phyloP scores from a whole-genome alignment of 495 filamentous ascomycete genomes.

The Glutinoglossum americanum region DNA sequence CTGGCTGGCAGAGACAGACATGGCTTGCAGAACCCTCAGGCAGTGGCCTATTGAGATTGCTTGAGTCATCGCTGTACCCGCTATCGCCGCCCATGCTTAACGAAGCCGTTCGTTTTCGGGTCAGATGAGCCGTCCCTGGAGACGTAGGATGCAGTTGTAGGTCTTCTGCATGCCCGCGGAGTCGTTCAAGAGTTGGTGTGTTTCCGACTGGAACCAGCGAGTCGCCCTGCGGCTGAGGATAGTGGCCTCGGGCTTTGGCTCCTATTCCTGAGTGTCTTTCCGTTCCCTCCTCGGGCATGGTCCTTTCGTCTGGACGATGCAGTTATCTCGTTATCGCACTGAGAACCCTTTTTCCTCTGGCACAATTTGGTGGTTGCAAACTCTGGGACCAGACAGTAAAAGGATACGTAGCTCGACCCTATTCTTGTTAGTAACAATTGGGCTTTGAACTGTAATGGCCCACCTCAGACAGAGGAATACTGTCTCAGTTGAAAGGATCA shows the following conservation, averaged over 20 bases:
- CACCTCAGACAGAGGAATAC: not conserved
- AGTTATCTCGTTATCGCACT: not conserved
- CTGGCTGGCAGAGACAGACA: conserved; percentile 82
- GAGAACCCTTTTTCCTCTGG: not conserved
- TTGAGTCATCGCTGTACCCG: conserved; percentile 2
- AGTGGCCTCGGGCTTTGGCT: not conserved
- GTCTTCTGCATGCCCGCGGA: not conserved
- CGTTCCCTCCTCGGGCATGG: not conserved
- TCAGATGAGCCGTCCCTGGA: not conserved
- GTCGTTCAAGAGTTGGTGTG: not conserved
- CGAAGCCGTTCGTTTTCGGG: conserved; percentile 1
- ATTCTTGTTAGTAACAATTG: not conserved
- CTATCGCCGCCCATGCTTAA: conserved; percentile 3
- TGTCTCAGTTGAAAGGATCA: not conserved
- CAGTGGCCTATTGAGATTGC: not conserved
- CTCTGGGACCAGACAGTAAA: not conserved
- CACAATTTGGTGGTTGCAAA: not conserved
- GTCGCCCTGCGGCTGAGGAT: not conserved
- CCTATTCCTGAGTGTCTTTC: not conserved
- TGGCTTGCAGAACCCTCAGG: conserved; percentile 15
- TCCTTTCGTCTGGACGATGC: not conserved
- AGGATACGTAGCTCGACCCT: not conserved
- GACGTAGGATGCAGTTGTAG: not conserved
- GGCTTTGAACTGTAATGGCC: not conserved
- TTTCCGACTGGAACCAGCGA: not conserved